These are phyloP conservation scores for Metschnikowia colocasiae DNA, from an alignment of 805 yeast genomes.

Conservation along the genomic window DNA sequence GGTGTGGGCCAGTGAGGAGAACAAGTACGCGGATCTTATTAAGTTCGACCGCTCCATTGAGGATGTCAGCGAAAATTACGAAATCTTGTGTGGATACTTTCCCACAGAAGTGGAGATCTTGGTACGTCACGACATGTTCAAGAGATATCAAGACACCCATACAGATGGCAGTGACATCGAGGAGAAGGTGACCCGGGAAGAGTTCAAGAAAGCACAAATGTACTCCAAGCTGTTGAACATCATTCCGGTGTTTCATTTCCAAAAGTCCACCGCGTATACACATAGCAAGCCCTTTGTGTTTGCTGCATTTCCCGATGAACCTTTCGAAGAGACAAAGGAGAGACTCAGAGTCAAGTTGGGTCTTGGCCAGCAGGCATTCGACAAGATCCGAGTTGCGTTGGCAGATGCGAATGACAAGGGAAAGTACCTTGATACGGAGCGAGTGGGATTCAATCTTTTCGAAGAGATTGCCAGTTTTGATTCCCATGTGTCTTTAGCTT, in stretches of 20 bases:
- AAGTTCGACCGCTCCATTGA: slow-evolving; percentile 35
- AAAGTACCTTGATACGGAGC: slow-evolving; percentile 43
- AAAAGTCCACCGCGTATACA: slow-evolving; percentile 57
- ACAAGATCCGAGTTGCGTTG: slow-evolving; percentile 65
- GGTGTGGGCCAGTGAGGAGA: slow-evolving; percentile 53
- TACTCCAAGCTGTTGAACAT: slow-evolving; percentile 36
- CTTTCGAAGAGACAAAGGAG: slow-evolving; percentile 54
- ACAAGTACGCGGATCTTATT: slow-evolving; percentile 36
- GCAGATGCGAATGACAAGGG: slow-evolving; percentile 43
- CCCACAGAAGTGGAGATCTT: slow-evolving; percentile 42
- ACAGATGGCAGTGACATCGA: slow-evolving; percentile 22
- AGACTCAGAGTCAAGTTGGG: slow-evolving; percentile 72
- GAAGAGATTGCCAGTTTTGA: slow-evolving; percentile 43
- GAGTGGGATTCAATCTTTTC: slow-evolving; percentile 52
- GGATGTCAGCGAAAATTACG: slow-evolving; percentile 32
- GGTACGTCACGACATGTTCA: slow-evolving; percentile 33
- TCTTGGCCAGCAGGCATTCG: slow-evolving; percentile 73
- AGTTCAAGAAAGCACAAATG: slow-evolving; percentile 17
- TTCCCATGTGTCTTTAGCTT: slow-evolving; percentile 56
- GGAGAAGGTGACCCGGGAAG: slow-evolving; percentile 22
- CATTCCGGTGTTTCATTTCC: slow-evolving; percentile 72
- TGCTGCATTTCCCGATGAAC: slow-evolving; percentile 65
- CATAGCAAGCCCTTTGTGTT: slow-evolving; percentile 90
- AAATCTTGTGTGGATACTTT: slow-evolving; percentile 39
- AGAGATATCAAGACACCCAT: slow-evolving; percentile 21